These are phyloP conservation scores for Populus hybrid DNA, from an alignment of 441 rosid species.

Conservation along the genomic window DNA sequence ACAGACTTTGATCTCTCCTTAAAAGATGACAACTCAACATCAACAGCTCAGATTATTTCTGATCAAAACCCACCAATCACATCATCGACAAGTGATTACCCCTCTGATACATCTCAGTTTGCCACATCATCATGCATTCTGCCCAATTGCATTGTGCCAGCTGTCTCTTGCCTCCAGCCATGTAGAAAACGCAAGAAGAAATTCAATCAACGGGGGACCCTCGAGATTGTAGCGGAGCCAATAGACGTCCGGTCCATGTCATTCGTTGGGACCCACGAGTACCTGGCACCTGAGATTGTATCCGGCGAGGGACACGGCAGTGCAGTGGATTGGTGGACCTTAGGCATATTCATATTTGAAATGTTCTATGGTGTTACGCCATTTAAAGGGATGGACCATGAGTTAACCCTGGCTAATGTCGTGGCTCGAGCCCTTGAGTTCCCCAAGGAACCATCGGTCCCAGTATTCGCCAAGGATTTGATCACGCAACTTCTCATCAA, in stretches of 20 bases:
- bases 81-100: constrained; percentile 19
- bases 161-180: constrained; percentile 76
- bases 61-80: constrained; percentile 24
- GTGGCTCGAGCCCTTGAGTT: constrained; percentile 88
- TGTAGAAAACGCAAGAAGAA: constrained; percentile 50
- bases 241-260: constrained; percentile 87
- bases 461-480: constrained; percentile 57
- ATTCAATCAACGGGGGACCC: constrained; percentile 37
- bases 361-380: constrained; percentile 84
- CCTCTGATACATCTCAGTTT: constrained; percentile 33
- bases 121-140: constrained; percentile 67
- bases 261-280: constrained; percentile 89
- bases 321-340: constrained; percentile 91
- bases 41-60: constrained; percentile 57
- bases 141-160: constrained; percentile 80
- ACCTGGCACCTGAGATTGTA: constrained; percentile 82
- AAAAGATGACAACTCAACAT: constrained; percentile 57
- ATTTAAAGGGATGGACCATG: constrained; percentile 75
- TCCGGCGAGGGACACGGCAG: constrained; percentile 96
- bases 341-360: constrained; percentile 79
- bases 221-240: constrained; percentile 78
- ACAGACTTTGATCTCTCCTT: constrained; percentile 92
- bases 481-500: constrained; percentile 60
- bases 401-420: constrained; percentile 72
- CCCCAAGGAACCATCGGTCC: constrained; percentile 68